Percentiles rank a stretch among this genome's conserved stretches.
Evolutionary conservation across 129 eudicot genomes (phyloP).

Genomic region (Cynara cardunculus): DNA sequence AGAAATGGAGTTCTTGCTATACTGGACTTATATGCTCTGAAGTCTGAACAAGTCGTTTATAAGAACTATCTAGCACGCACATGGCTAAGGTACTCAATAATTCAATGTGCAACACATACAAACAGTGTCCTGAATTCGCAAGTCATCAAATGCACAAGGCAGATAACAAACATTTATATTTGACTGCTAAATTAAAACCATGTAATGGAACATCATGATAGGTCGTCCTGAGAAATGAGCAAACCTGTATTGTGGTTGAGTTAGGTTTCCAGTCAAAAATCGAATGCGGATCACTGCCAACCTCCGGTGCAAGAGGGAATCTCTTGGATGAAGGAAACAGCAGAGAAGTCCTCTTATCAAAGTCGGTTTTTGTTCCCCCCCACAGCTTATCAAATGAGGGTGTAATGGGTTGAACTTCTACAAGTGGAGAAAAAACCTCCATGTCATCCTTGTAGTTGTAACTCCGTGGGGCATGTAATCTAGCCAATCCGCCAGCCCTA

Average conservation of each 20-base stretch:
- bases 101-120: not conserved
- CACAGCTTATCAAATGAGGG: slow-evolving; percentile 85
- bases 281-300: slow-evolving; percentile 50
- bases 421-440: slow-evolving; percentile 96
- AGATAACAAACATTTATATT: not conserved
- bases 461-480: slow-evolving; percentile 73
- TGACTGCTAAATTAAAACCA: not conserved
- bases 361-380: slow-evolving; percentile 61
- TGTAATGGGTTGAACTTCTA: slow-evolving; percentile 88
- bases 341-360: slow-evolving; percentile 55
- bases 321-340: slow-evolving; percentile 66
- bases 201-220: not conserved
- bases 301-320: slow-evolving; percentile 51
- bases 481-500: slow-evolving; percentile 62
- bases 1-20: not conserved
- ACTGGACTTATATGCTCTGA: not conserved
- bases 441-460: slow-evolving; percentile 82
- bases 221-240: not conserved
- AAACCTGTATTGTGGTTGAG: slow-evolving; percentile 56
- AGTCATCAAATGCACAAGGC: not conserved
- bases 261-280: slow-evolving; percentile 72
- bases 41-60: not conserved
- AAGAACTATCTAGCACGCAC: not conserved
- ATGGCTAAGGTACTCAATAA: not conserved
- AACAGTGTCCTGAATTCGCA: not conserved